These are phyloP conservation scores for Hypomontagnella submonticulosa DNA, from an alignment of 495 filamentous ascomycete species.

Conservation along the genomic window DNA sequence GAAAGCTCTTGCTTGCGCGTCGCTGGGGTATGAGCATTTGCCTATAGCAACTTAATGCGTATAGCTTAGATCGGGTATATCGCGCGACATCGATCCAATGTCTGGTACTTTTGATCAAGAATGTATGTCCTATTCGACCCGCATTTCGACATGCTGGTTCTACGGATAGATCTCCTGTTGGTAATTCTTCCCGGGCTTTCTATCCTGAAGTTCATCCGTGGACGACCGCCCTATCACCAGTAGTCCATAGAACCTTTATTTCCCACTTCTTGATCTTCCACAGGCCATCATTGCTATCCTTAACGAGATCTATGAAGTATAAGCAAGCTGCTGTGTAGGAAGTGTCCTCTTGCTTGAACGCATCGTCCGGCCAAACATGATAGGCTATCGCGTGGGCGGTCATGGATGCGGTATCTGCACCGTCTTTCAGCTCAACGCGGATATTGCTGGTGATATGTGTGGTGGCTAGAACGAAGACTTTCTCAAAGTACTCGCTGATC, in stretches of 20 bases:
- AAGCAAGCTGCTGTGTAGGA: background rate
- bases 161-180: too few relatives aligned
- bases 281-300: background rate
- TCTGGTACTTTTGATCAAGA: too few relatives aligned
- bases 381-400: background rate
- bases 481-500: background rate
- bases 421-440: background rate
- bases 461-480: background rate
- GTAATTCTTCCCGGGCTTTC: too few relatives aligned
- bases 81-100: too few relatives aligned
- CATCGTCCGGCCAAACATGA: background rate
- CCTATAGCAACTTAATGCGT: too few relatives aligned
- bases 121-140: too few relatives aligned
- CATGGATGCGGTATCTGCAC: background rate
- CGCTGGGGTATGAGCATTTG: too few relatives aligned
- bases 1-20: too few relatives aligned
- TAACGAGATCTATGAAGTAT: conserved; percentile 1
- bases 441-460: background rate
- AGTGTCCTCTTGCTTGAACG: background rate
- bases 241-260: background rate
- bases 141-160: too few relatives aligned
- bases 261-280: background rate
- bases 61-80: too few relatives aligned
- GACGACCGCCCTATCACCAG: background rate
- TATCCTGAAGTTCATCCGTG: too few relatives aligned